Conservation (phyloP, 768 basidiomycete species). For the Coprinellus micaceus region DNA sequence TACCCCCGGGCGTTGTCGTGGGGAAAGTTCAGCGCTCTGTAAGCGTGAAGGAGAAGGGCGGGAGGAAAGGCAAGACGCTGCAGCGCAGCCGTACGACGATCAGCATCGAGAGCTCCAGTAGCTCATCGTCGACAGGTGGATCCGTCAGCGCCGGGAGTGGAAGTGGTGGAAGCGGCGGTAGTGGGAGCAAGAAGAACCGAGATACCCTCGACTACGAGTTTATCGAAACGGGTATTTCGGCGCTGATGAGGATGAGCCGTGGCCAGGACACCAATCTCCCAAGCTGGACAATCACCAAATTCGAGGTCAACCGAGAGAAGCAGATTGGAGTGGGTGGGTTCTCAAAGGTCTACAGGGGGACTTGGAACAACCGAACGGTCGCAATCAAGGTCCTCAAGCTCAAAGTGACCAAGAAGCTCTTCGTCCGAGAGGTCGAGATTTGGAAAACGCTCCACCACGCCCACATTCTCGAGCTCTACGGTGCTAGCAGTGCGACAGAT, state of each 20-base stretch:
- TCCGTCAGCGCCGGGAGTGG: neutral
- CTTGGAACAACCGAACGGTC: constrained; percentile 62
- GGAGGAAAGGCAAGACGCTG: neutral
- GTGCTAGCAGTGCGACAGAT: constrained; percentile 69
- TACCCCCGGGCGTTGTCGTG: constrained; percentile 13
- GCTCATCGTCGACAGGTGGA: neutral
- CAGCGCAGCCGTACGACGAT: constrained; percentile 22
- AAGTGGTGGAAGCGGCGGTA: constrained; percentile 12
- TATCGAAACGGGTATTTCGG: constrained; percentile 69
- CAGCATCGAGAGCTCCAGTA: constrained; percentile 22
- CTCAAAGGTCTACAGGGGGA: constrained; percentile 74
- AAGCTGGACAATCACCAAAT: constrained; percentile 68
- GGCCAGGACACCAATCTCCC: constrained; percentile 44
- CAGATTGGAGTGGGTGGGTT: constrained; percentile 74
- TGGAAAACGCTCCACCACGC: constrained; percentile 70
- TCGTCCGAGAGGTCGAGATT: constrained; percentile 64
- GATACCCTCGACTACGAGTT: constrained; percentile 62
- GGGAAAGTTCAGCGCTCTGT: constrained; percentile 18
- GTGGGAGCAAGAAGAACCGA: neutral
- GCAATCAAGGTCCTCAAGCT: constrained; percentile 71
- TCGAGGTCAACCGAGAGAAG: constrained; percentile 65
- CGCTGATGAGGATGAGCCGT: constrained; percentile 58
- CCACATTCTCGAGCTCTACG: constrained; percentile 70
- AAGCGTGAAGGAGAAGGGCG: constrained; percentile 15
- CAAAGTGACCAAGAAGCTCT: constrained; percentile 57